Percentiles rank a stretch among this genome's conserved stretches.
Conservation (phyloP, 2,329 filamentous ascomycete genomes). For the Epichloe typhina region DNA sequence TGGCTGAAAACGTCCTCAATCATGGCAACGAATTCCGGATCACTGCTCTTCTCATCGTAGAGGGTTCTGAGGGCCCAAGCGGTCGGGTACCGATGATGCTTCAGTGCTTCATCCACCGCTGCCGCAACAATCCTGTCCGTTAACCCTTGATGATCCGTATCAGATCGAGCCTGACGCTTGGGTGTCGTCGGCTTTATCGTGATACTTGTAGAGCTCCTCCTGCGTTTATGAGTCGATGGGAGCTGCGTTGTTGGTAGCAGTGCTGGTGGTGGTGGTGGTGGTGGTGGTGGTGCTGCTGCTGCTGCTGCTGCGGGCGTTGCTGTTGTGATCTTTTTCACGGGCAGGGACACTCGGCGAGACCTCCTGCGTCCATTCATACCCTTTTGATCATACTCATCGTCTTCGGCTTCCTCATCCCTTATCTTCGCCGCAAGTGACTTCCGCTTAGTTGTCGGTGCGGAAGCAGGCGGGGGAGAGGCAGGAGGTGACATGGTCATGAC, state of each 20-base stretch:
- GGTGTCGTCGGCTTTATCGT: constrained; percentile 8
- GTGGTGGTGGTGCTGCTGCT: constrained; percentile 6
- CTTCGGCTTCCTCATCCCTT: constrained; percentile 23
- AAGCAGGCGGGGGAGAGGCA: constrained; percentile 9
- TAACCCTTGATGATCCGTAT: constrained; percentile 27
- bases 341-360: constrained; percentile 19
- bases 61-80: constrained; percentile 47
- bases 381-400: constrained; percentile 31
- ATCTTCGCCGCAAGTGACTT: constrained; percentile 11
- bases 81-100: constrained; percentile 44
- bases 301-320: constrained; percentile 5
- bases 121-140: constrained; percentile 40
- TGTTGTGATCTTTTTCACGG: constrained; percentile 12
- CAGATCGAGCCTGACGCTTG: constrained; percentile 8
- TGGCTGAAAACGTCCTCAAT: constrained; percentile 45
- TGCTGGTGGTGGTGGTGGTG: constrained; percentile 5
- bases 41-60: constrained; percentile 42
- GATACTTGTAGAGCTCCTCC: constrained; percentile 5
- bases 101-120: constrained; percentile 45
- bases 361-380: constrained; percentile 20
- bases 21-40: constrained; percentile 41
- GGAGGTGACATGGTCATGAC: constrained; percentile 5
- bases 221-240: constrained; percentile 1
- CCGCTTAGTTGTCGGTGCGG: constrained; percentile 11
- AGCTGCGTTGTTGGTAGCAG: constrained; percentile 1